Conservation (phyloP, 2,329 filamentous ascomycete genomes). For the Beauveria sp. region DNA sequence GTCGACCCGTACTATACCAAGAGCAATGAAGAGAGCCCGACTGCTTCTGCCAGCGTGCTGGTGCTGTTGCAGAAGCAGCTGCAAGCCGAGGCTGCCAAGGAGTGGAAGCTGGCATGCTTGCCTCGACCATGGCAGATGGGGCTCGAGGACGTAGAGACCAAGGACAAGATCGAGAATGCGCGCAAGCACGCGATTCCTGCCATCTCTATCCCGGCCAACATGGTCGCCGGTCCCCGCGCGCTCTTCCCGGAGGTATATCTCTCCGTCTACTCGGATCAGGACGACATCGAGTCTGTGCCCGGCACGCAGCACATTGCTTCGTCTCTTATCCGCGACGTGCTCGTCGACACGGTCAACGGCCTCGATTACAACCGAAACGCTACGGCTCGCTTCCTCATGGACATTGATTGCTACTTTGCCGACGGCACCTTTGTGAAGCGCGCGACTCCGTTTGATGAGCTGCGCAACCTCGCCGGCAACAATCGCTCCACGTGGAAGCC, state of each 20-base stretch:
- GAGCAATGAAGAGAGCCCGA: constrained; percentile 53
- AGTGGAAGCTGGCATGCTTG: constrained; percentile 66
- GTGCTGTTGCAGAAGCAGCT: constrained; percentile 80
- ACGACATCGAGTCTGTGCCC: constrained; percentile 84
- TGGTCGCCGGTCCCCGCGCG: constrained; percentile 65
- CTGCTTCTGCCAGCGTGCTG: constrained; percentile 61
- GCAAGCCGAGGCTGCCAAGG: constrained; percentile 62
- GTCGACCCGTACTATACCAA: constrained; percentile 77
- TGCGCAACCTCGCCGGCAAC: constrained; percentile 59
- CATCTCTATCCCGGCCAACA: constrained; percentile 66
- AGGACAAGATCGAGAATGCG: constrained; percentile 49
- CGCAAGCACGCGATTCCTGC: constrained; percentile 72
- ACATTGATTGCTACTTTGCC: constrained; percentile 90
- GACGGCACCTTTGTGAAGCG: constrained; percentile 87
- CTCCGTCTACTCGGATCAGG: constrained; percentile 83
- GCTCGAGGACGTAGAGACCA: constrained; percentile 50
- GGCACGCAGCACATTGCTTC: constrained; percentile 67
- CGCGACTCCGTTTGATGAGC: constrained; percentile 83
- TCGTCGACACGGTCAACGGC: constrained; percentile 89
- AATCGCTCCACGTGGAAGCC: constrained; percentile 84
- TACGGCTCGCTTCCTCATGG: constrained; percentile 82
- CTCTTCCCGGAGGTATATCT: constrained; percentile 91
- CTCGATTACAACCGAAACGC: constrained; percentile 87
- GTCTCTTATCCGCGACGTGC: constrained; percentile 73
- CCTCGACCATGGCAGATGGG: constrained; percentile 62